A percentile compares a stretch with the other conserved stretches of the same genome.
Evolutionary conservation across 2,329 filamentous ascomycete species (phyloP).

Genomic region (Neonectria magnoliae): DNA sequence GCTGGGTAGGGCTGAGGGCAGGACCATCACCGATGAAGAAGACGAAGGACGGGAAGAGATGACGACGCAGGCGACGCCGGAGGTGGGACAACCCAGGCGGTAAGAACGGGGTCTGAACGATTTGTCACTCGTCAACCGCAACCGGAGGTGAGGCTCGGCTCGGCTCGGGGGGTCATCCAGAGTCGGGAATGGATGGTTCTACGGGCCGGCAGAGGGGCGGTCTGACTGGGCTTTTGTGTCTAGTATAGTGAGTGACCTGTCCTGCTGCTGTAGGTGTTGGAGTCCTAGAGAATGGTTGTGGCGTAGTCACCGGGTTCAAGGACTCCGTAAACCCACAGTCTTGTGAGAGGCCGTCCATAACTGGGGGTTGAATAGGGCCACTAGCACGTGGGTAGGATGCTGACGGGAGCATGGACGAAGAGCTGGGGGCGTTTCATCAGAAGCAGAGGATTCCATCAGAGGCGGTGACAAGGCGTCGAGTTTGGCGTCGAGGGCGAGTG

Average conservation of each 20-base stretch:
- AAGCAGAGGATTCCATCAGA: background rate
- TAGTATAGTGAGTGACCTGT: conserved; percentile 1
- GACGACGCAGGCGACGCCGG: background rate
- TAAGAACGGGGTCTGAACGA: background rate
- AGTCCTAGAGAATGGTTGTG: conserved; percentile 4
- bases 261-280: conserved; percentile 10
- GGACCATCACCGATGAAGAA: background rate
- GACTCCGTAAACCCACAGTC: background rate
- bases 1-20: conserved; percentile 15
- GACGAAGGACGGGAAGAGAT: background rate
- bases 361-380: background rate
- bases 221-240: conserved; percentile 5
- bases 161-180: conserved; percentile 10
- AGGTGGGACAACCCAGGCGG: background rate
- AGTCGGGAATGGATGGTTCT: conserved; percentile 10
- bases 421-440: background rate
- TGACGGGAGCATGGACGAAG: background rate
- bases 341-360: background rate
- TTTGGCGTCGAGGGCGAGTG: conserved; percentile 15
- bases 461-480: conserved; percentile 14
- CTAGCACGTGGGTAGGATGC: conserved; percentile 1
- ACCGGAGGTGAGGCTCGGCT: background rate
- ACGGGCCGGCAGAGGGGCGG: conserved; percentile 14
- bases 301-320: conserved; percentile 6
- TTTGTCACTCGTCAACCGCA: background rate